Evolutionary conservation across 2,329 filamentous ascomycete species (phyloP).

Genomic region (Corniculantispora saksenae): DNA sequence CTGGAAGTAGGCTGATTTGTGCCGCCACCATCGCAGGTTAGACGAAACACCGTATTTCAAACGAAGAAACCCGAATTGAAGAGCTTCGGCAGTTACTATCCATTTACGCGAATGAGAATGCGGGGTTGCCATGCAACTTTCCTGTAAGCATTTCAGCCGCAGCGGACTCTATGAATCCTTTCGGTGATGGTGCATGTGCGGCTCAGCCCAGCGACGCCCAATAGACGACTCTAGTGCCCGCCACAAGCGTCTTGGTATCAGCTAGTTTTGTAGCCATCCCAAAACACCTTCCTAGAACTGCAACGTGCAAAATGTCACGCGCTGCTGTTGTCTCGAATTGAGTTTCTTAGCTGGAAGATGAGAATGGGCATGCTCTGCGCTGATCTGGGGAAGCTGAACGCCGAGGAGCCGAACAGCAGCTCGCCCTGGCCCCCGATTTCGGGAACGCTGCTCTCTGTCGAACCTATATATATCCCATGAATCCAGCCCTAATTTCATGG

Average conservation of each 20-base stretch:
- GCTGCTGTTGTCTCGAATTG: not conserved
- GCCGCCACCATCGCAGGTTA: too few relatives aligned
- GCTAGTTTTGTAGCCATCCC: not conserved
- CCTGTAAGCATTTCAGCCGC: slow-evolving; percentile 3
- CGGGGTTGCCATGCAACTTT: not conserved
- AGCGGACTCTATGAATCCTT: not conserved
- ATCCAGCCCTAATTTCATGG: not conserved
- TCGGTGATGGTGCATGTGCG: too few relatives aligned
- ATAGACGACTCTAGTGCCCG: not conserved
- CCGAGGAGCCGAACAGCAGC: not conserved
- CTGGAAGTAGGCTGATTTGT: too few relatives aligned
- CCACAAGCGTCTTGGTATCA: not conserved
- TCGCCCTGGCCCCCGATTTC: not conserved
- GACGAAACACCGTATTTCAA: too few relatives aligned
- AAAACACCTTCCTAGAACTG: not conserved
- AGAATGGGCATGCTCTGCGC: not conserved
- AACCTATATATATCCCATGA: not conserved
- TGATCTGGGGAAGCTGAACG: not conserved
- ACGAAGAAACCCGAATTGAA: not conserved
- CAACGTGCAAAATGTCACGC: not conserved
- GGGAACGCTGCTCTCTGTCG: not conserved
- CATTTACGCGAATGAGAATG: not conserved
- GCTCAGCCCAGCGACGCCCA: not conserved
- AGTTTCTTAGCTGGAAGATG: not conserved
- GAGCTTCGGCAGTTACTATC: not conserved